These are phyloP conservation scores for Domatiomyces globalis DNA, from an alignment of 2,329 filamentous ascomycete genomes.

Conservation along the genomic window DNA sequence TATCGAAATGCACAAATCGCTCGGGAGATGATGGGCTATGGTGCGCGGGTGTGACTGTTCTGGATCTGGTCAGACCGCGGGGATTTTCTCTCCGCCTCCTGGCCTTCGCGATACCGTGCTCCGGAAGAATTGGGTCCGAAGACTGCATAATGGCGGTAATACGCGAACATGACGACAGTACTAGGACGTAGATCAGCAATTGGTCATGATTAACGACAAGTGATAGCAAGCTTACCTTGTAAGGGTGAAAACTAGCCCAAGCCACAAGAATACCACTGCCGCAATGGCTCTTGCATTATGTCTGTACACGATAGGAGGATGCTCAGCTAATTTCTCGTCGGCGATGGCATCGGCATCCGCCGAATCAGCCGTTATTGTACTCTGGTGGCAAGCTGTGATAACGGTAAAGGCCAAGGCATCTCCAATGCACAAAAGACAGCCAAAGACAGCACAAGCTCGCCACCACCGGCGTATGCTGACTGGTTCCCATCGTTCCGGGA, in stretches of 20 bases:
- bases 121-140: background rate
- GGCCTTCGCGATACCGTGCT: background rate
- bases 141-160: background rate
- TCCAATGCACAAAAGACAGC: constrained; percentile 34
- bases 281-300: constrained; percentile 38
- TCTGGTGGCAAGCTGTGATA: constrained; percentile 31
- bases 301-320: constrained; percentile 9
- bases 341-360: too few relatives aligned
- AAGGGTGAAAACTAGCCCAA: constrained; percentile 36
- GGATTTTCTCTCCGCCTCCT: background rate
- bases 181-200: background rate
- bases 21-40: background rate
- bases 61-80: background rate
- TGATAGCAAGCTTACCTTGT: constrained; percentile 17
- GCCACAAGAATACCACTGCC: constrained; percentile 40
- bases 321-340: too few relatives aligned
- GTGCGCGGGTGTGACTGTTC: background rate
- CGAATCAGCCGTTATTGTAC: too few relatives aligned
- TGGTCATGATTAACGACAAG: background rate
- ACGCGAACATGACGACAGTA: background rate
- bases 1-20: background rate
- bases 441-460: constrained; percentile 38
- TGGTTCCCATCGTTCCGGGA: constrained; percentile 41
- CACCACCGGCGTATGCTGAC: constrained; percentile 38
- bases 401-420: constrained; percentile 38